phyloP scores from a whole-genome alignment of 371 early-diverging fungal species.

The Parasitella parasitica region DNA sequence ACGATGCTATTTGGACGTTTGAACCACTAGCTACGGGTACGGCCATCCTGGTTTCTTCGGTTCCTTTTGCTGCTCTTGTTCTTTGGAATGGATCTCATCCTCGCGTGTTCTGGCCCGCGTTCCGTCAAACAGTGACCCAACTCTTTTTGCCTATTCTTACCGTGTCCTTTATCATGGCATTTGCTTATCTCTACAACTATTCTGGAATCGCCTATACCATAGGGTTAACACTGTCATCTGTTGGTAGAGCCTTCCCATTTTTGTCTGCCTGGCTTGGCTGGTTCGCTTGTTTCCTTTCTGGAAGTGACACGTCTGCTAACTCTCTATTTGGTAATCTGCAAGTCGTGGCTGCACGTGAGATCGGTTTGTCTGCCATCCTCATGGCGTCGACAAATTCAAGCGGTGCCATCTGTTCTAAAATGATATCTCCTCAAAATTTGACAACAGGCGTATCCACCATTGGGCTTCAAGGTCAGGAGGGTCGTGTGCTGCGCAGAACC shows the following conservation, averaged over 20 bases:
- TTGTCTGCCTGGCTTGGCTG: slow-evolving; percentile 55
- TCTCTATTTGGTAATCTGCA: slow-evolving; percentile 53
- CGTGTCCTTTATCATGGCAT: slow-evolving; percentile 49
- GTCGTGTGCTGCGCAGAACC: slow-evolving; percentile 39
- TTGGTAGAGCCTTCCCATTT: slow-evolving; percentile 51
- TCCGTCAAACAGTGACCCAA: slow-evolving; percentile 34
- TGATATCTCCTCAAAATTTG: slow-evolving; percentile 54
- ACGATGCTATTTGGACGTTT: slow-evolving; percentile 50
- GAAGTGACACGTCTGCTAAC: slow-evolving; percentile 51
- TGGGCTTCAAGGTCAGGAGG: slow-evolving; percentile 49
- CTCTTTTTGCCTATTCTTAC: slow-evolving; percentile 42
- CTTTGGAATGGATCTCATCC: slow-evolving; percentile 33
- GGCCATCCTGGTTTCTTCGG: slow-evolving; percentile 33
- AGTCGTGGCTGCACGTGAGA: slow-evolving; percentile 49
- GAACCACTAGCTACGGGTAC: slow-evolving; percentile 55
- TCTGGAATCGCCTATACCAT: slow-evolving; percentile 50
- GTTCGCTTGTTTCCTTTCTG: slow-evolving; percentile 53
- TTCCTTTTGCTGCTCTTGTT: slow-evolving; percentile 36
- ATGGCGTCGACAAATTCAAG: slow-evolving; percentile 51
- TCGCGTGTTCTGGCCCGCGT: slow-evolving; percentile 24
- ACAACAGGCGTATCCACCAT: slow-evolving; percentile 54
- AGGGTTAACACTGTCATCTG: slow-evolving; percentile 49
- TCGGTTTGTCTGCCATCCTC: slow-evolving; percentile 43
- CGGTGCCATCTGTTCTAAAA: slow-evolving; percentile 49
- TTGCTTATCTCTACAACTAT: slow-evolving; percentile 53